Percentiles rank a stretch among this genome's conserved stretches.
phyloP scores from a whole-genome alignment of 257 asterid genomes.

The Nicotiana sylvestris region DNA sequence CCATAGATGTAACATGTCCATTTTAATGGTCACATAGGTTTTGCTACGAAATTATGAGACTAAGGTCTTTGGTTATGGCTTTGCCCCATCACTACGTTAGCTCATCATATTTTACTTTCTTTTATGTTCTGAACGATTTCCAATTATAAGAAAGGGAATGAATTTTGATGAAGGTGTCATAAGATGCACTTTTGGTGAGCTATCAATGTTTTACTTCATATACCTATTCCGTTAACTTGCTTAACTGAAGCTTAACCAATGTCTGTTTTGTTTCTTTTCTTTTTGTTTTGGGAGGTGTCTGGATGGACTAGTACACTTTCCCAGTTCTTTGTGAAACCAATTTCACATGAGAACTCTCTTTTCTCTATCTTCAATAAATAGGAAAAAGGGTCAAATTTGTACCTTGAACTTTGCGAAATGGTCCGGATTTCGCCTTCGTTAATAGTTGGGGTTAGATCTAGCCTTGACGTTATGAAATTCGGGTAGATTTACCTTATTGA shows the following conservation, averaged over 20 bases:
- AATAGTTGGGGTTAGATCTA: too few species aligned
- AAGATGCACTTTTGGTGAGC: not conserved
- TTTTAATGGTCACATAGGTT: not conserved
- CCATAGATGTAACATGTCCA: not conserved
- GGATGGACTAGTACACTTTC: constrained; percentile 2
- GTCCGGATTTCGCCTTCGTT: too few species aligned
- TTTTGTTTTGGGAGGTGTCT: not conserved
- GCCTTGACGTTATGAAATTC: too few species aligned
- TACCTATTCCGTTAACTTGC: not conserved
- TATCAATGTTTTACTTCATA: not conserved
- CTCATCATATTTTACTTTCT: not conserved
- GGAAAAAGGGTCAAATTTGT: not conserved
- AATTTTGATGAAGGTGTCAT: not conserved
- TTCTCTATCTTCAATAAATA: not conserved
- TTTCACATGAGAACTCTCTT: not conserved
- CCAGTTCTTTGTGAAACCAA: not conserved
- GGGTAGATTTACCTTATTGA: too few species aligned
- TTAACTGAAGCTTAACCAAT: not conserved
- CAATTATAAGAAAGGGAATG: not conserved
- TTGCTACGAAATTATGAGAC: not conserved
- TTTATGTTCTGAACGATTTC: not conserved
- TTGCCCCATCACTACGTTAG: not conserved
- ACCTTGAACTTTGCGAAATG: too few species aligned
- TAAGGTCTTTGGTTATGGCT: not conserved
- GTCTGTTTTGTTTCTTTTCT: not conserved